These are phyloP conservation scores for Persicaria maculosa DNA, from an alignment of 148 eudicot genomes.

Conservation along the genomic window DNA sequence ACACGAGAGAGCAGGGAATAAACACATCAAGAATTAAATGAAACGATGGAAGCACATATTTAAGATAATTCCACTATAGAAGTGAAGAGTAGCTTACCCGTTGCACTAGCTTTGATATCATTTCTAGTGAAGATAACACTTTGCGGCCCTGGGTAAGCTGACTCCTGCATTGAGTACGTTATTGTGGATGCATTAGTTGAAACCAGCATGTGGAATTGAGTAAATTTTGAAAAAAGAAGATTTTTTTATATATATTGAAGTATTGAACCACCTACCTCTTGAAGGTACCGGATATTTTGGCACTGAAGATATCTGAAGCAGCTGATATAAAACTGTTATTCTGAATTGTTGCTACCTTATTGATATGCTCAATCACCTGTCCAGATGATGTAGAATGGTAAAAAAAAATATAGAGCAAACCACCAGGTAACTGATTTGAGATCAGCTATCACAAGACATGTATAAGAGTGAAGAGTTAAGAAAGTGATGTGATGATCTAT, in stretches of 20 bases:
- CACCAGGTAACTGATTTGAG: background rate
- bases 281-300: constrained; percentile 90
- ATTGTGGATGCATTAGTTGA: background rate
- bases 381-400: constrained; percentile 7
- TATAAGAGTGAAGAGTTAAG: background rate
- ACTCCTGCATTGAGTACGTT: constrained; percentile 39
- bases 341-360: constrained; percentile 65
- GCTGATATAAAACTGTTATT: constrained; percentile 74
- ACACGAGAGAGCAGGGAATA: background rate
- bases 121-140: constrained; percentile 64
- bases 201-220: constrained; percentile 1
- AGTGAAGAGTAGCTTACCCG: constrained; percentile 46
- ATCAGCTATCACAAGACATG: background rate
- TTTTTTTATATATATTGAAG: background rate
- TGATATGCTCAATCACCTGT: constrained; percentile 80
- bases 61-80: background rate
- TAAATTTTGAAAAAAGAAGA: background rate
- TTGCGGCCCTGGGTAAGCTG: constrained; percentile 93
- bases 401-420: background rate
- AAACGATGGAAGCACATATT: background rate
- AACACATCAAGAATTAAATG: constrained; percentile 4
- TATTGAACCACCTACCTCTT: constrained; percentile 53
- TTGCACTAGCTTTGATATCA: constrained; percentile 78
- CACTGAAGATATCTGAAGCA: constrained; percentile 70
- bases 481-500: constrained; percentile 2